Evolutionary conservation across 768 basidiomycete species (phyloP), one percentile per base, ranked within the genome.

Genomic region (Suillus luteus): DNA sequence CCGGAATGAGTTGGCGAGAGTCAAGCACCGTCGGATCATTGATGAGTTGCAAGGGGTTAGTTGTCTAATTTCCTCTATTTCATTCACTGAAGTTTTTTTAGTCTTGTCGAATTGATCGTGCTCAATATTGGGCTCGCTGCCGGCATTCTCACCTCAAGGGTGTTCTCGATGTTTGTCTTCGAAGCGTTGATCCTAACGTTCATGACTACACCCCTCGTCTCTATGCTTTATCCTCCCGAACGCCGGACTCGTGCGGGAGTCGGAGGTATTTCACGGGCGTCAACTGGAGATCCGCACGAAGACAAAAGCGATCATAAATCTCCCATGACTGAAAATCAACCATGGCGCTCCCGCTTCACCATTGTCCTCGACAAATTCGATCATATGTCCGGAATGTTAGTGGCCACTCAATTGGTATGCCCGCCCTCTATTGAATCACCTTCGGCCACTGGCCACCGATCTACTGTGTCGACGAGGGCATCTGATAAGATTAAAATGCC

Each of bases 91-190:
- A 65, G 69, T 22, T 38, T 22, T 60, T 37, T 5, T 17, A 92
- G 91, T 51, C 82, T 97, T 5, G 93, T 98, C 11, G 96, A 97
- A 70, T 80, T 98, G 54, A 97, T 99, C 70, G 96, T 99, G 12
- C 88, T 99, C 66, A 99, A 99, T 68, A 93, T 98, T 66, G 96
- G 96, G 2, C 78, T 96, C 14, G 79, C 82, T 2, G 94, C 92
- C 6, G 83, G 84, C 0, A 95, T 96, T 66, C 81, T 99, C 55
- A 83, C 86, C 0, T 81, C 80, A 78, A 82, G 84, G 17, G 90
- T 97, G 14, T 96, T 98, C 79, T 92, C 93, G 1, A 98, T 97
- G 93, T 96, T 98, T 69, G 96, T 98, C 31, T 78, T 98, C 31
- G 90, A 92, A 69, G 89, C 92, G 0, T 77, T 95, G 58, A 73